phyloP scores from a whole-genome alignment of 805 yeast species.

The Candida corydali region DNA sequence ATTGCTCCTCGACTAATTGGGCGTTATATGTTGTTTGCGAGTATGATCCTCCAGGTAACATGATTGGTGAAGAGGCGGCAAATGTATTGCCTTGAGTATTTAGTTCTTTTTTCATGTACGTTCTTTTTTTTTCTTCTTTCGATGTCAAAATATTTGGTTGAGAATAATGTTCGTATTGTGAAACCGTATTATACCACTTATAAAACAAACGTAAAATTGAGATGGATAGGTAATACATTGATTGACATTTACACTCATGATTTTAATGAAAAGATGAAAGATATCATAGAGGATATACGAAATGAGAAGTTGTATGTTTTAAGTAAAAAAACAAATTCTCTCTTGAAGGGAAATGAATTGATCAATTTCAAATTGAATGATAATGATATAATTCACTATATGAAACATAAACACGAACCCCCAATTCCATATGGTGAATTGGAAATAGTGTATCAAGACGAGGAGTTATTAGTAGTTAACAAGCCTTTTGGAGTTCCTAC shows the following conservation, averaged over 20 bases:
- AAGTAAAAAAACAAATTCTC: constrained; percentile 17
- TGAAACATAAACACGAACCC: constrained; percentile 45
- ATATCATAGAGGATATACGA: constrained; percentile 22
- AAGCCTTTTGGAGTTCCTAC: constrained; percentile 55
- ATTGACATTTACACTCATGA: constrained; percentile 28
- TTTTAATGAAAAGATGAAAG: constrained; percentile 26
- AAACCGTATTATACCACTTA: constrained; percentile 29
- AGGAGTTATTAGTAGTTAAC: constrained; percentile 38
- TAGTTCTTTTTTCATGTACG: too few relatives aligned
- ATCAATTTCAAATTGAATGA: constrained; percentile 12
- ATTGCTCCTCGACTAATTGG: constrained; percentile 46
- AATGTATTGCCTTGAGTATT: constrained; percentile 24
- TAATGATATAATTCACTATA: constrained; percentile 27
- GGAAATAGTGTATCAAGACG: constrained; percentile 32
- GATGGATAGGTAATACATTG: constrained; percentile 35
- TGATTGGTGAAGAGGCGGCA: constrained; percentile 22
- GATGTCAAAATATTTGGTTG: constrained; percentile 9
- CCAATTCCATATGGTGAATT: constrained; percentile 22
- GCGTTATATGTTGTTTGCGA: constrained; percentile 29
- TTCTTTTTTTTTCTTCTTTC: background rate
- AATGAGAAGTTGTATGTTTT: constrained; percentile 22
- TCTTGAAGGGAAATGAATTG: constrained; percentile 18
- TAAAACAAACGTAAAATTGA: constrained; percentile 31
- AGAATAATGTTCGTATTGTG: constrained; percentile 32
- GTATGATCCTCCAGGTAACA: constrained; percentile 34